A percentile compares a stretch with the other conserved stretches of the same genome.
Evolutionary conservation across 352 stramenopile species (phyloP).

Genomic region (Phytophthora agathidicida): DNA sequence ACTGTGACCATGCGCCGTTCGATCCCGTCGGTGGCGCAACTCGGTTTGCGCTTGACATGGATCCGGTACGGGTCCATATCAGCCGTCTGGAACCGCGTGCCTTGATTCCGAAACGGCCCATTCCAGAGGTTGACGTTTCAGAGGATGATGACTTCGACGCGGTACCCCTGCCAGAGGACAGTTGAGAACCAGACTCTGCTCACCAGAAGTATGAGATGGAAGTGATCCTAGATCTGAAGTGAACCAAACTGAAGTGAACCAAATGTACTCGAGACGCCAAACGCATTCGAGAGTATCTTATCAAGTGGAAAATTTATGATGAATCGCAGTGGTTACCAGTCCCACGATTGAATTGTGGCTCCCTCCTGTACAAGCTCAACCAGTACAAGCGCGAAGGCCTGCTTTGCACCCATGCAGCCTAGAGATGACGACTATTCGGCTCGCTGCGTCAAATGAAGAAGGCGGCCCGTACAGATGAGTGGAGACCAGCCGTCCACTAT

Average conservation of each 20-base stretch:
- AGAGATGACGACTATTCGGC: too few relatives aligned
- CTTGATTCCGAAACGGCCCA: not conserved
- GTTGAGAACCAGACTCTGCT: not conserved
- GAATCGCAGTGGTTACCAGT: not conserved
- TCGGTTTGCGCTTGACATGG: too few relatives aligned
- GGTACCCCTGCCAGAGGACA: not conserved
- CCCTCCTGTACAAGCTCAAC: not conserved
- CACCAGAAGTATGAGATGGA: not conserved
- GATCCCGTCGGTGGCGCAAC: too few relatives aligned
- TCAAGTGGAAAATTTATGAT: conserved; percentile 1
- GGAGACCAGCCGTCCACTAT: conserved; percentile 32
- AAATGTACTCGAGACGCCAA: not conserved
- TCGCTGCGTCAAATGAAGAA: conserved; percentile 7
- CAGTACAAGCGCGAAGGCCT: not conserved
- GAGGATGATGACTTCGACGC: conserved; percentile 1
- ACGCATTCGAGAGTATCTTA: not conserved
- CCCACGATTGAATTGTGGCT: not conserved
- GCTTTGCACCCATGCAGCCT: too few relatives aligned
- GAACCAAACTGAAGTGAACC: not conserved
- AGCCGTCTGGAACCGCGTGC: not conserved
- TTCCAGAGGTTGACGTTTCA: not conserved
- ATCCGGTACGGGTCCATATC: not conserved
- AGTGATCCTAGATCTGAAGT: not conserved
- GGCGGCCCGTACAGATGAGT: conserved; percentile 11
- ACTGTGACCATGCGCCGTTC: too few relatives aligned